Conservation (phyloP, 2,329 filamentous ascomycete species). For the Zymoseptoria tritici region DNA sequence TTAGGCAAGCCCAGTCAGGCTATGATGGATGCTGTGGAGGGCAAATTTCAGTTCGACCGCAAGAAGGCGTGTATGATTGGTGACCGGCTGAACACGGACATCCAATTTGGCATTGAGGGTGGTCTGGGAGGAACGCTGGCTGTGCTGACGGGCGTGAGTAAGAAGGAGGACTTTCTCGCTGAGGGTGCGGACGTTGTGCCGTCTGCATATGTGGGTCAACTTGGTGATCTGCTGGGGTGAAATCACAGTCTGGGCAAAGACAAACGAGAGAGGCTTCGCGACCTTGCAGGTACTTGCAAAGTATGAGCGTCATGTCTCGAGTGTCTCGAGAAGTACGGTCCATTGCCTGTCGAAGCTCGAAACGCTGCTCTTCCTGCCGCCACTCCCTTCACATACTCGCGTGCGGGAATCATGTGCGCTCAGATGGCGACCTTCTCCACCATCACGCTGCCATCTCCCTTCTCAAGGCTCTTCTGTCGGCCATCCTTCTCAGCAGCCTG, state of each 20-base stretch:
- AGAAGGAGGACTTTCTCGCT: slow-evolving; percentile 74
- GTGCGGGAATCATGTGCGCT: not conserved
- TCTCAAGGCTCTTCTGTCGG: slow-evolving; percentile 1
- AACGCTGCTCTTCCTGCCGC: not conserved
- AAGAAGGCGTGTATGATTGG: slow-evolving; percentile 89
- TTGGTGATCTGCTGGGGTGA: slow-evolving; percentile 61
- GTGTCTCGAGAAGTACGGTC: not conserved
- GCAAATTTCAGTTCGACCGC: slow-evolving; percentile 84
- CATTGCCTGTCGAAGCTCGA: not conserved
- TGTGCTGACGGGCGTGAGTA: slow-evolving; percentile 82
- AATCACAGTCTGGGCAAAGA: not conserved
- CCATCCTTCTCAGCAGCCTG: slow-evolving; percentile 6
- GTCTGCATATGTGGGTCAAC: slow-evolving; percentile 71
- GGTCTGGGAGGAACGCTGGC: slow-evolving; percentile 83
- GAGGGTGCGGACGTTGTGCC: slow-evolving; percentile 63
- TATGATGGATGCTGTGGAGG: slow-evolving; percentile 99
- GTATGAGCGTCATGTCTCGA: not conserved
- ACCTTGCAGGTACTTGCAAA: not conserved
- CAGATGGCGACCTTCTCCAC: slow-evolving; percentile 14
- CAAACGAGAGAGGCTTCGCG: not conserved
- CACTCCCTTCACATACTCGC: not conserved
- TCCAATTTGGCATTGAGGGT: slow-evolving; percentile 88
- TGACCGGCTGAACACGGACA: slow-evolving; percentile 89
- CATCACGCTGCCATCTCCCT: slow-evolving; percentile 14
- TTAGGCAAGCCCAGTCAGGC: slow-evolving; percentile 94